phyloP scores from a whole-genome alignment of 164 flowering plant genomes.

The Stephania japonica region DNA sequence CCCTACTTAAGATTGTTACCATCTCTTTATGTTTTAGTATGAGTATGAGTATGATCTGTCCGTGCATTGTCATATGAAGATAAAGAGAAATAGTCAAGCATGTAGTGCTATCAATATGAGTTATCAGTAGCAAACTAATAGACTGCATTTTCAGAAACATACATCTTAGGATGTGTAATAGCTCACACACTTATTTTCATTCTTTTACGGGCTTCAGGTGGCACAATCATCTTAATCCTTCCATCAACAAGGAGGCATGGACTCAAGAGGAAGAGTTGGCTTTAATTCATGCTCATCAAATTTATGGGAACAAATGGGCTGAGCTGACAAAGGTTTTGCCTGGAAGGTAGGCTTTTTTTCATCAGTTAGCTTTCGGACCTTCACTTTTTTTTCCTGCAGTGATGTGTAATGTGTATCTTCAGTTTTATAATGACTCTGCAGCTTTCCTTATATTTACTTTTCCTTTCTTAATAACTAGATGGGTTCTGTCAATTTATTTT shows the following conservation, averaged over 20 bases:
- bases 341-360: slow-evolving; percentile 55
- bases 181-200: background rate
- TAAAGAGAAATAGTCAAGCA: background rate
- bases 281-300: slow-evolving; percentile 83
- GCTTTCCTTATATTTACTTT: background rate
- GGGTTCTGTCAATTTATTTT: background rate
- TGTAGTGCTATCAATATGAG: background rate
- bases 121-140: no score
- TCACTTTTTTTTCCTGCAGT: background rate
- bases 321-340: slow-evolving; percentile 90
- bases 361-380: background rate
- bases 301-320: slow-evolving; percentile 97
- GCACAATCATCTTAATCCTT: slow-evolving; percentile 98
- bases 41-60: background rate
- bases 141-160: no score
- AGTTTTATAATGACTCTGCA: background rate
- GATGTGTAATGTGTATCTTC: background rate
- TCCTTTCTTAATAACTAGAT: background rate
- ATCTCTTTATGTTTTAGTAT: background rate
- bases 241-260: slow-evolving; percentile 95
- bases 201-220: slow-evolving; percentile 43
- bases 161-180: background rate
- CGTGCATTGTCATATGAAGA: background rate
- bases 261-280: slow-evolving; percentile 94
- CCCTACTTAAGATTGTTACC: background rate